phyloP scores from a whole-genome alignment of 2,329 filamentous ascomycete genomes.

The Neonectria coccinea region DNA sequence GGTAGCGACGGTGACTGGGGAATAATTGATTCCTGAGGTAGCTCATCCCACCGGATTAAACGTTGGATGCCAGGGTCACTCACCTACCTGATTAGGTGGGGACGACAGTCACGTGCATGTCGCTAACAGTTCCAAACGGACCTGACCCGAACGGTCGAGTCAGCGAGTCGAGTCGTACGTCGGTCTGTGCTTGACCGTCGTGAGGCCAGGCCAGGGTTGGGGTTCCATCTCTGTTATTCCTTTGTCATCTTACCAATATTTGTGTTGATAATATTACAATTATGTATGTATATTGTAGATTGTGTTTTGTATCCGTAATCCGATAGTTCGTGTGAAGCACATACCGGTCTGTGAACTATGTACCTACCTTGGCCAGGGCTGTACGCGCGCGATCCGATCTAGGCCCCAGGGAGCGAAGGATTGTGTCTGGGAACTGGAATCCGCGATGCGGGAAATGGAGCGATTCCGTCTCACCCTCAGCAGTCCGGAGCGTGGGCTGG shows the following conservation, averaged over 20 bases:
- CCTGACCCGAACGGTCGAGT: neutral
- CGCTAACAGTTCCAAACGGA: conserved; percentile 8
- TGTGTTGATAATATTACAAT: neutral
- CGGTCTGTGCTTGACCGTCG: neutral
- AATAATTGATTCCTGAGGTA: conserved; percentile 3
- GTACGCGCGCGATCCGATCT: neutral
- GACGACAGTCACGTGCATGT: conserved; percentile 8
- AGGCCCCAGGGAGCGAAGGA: conserved; percentile 1
- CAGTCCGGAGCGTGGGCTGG: neutral
- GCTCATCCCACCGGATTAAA: neutral
- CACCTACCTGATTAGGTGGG: neutral
- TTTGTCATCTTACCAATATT: neutral
- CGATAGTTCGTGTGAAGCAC: neutral
- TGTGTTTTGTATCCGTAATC: neutral
- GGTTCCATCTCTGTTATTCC: neutral
- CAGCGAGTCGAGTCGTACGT: neutral
- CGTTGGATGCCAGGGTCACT: neutral
- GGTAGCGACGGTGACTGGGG: conserved; percentile 13
- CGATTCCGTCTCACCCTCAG: conserved; percentile 28
- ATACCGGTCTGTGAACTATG: neutral
- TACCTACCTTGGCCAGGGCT: neutral
- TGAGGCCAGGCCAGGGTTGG: neutral
- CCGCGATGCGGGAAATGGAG: conserved; percentile 13
- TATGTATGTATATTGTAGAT: no score
- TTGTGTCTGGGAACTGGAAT: conserved; percentile 14